A percentile compares a stretch with the other conserved stretches of the same genome.
These are phyloP conservation scores for Piromyces finnis DNA, from an alignment of 192 early-diverging fungal species.

Conservation along the genomic window DNA sequence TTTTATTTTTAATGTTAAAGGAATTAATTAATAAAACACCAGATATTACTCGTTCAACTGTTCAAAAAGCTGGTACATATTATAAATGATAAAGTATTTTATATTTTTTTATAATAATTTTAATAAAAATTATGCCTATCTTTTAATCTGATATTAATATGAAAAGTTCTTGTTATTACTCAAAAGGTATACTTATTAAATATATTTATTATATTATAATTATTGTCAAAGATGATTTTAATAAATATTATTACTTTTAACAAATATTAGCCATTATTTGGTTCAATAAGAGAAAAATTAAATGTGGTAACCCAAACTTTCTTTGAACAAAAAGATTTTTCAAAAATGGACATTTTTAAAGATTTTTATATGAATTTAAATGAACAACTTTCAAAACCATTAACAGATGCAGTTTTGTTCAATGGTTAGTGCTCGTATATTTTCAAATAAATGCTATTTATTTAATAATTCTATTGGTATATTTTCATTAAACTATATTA, in stretches of 20 bases:
- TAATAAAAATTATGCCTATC: no score
- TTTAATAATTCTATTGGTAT: no score
- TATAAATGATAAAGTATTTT: no score
- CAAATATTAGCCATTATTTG: slow-evolving; percentile 31
- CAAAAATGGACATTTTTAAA: slow-evolving; percentile 50
- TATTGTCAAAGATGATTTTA: no score
- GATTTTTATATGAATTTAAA: slow-evolving; percentile 2
- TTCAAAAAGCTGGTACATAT: slow-evolving; percentile 45
- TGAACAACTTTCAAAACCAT: not conserved
- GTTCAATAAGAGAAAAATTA: slow-evolving; percentile 49
- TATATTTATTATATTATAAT: no score
- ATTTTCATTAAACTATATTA: no score
- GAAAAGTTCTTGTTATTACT: slow-evolving; percentile 1
- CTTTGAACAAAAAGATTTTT: slow-evolving; percentile 62
- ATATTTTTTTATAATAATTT: no score
- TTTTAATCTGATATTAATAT: no score
- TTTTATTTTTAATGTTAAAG: slow-evolving; percentile 10
- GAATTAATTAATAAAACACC: slow-evolving; percentile 47
- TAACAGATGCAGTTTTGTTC: not conserved
- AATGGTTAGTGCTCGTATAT: not conserved
- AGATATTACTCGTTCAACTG: slow-evolving; percentile 59
- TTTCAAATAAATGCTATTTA: slow-evolving; percentile 5
- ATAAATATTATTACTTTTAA: no score
- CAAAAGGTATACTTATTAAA: not conserved
- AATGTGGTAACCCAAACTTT: slow-evolving; percentile 61